Conservation (phyloP, 306 rosid genomes). For the Cucurbita argyrosperma region DNA sequence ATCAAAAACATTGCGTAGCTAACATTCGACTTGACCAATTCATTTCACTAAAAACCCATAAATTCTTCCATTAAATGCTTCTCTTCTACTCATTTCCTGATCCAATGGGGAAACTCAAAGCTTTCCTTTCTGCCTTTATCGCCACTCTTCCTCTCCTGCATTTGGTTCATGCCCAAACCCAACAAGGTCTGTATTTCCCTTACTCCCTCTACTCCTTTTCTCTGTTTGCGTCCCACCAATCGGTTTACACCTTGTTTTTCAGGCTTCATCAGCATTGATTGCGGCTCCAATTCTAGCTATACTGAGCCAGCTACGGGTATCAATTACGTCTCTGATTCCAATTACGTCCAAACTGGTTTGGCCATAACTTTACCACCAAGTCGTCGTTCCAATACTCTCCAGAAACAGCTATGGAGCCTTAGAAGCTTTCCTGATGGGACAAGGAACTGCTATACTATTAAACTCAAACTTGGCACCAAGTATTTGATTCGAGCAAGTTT, state of each 20-base stretch:
- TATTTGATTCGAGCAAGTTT: constrained; percentile 15
- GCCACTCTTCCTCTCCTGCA: background rate
- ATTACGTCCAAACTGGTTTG: background rate
- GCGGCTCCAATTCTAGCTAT: background rate
- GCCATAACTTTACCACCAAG: background rate
- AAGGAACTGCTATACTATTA: background rate
- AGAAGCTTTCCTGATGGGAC: background rate
- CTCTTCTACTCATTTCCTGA: background rate
- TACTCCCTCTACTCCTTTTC: background rate
- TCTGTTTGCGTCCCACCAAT: background rate
- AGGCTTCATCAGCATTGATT: constrained; percentile 2
- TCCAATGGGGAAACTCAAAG: background rate
- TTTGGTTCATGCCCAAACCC: constrained; percentile 22
- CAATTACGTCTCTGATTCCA: background rate
- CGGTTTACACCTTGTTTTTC: background rate
- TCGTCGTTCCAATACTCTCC: background rate
- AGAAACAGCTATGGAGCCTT: background rate
- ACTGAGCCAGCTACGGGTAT: background rate
- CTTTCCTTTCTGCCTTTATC: background rate
- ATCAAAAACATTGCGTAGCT: no score
- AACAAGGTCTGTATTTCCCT: background rate
- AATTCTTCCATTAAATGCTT: background rate
- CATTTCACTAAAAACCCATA: background rate
- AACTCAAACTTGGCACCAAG: background rate
- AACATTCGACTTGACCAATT: background rate